Evolutionary conservation across 2,329 filamentous ascomycete genomes (phyloP).

Genomic region (Penicillium sp.): DNA sequence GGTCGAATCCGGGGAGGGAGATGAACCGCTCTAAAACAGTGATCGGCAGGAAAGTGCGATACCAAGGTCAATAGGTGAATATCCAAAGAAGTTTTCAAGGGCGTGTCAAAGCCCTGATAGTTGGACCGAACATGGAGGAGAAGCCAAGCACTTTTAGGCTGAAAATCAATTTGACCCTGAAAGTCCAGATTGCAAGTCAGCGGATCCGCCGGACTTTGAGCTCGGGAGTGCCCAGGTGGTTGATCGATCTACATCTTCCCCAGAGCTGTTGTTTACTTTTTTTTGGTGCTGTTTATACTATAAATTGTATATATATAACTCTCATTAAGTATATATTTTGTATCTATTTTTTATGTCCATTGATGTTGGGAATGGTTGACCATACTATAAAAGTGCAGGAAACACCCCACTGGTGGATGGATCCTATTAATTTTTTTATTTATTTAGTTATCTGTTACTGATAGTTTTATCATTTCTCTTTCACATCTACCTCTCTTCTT

Average conservation of each 20-base stretch:
- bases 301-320: background rate
- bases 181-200: slow-evolving; percentile 9
- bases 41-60: slow-evolving; percentile 10
- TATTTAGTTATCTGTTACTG: background rate
- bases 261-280: background rate
- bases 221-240: slow-evolving; percentile 2
- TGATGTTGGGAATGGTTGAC: background rate
- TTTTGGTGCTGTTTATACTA: background rate
- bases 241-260: slow-evolving; percentile 8
- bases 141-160: slow-evolving; percentile 5
- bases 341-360: background rate
- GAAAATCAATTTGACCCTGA: slow-evolving; percentile 6
- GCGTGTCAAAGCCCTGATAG: slow-evolving; percentile 28
- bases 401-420: background rate
- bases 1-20: slow-evolving; percentile 15
- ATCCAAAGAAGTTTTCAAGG: slow-evolving; percentile 1
- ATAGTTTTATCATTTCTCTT: background rate
- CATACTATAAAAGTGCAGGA: background rate
- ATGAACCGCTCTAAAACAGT: background rate
- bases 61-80: background rate
- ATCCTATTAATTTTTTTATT: too few species aligned
- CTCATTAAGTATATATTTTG: background rate
- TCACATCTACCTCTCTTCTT: background rate
- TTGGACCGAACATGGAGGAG: slow-evolving; percentile 14
- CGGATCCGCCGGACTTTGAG: slow-evolving; percentile 8